Evolutionary conservation across 805 yeast species (phyloP), one percentile per base, ranked within the genome.

Genomic region (Starmerella roubikii): DNA sequence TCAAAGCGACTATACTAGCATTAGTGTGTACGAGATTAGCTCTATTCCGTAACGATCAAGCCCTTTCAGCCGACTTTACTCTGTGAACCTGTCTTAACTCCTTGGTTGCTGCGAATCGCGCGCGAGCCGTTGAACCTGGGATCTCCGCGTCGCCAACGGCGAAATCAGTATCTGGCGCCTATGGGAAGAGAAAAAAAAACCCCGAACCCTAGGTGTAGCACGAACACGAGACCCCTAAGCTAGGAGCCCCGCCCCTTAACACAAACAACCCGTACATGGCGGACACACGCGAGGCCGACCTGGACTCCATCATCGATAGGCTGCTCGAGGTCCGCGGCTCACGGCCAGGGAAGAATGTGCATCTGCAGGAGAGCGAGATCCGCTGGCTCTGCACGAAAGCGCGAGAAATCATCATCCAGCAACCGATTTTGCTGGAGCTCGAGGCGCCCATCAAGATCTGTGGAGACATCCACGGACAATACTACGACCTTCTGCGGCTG

Each of bases 391-490:
- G 98, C 68, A 85, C 96, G 47, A 88, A 86, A 63, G 97, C 98
- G 24, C 78, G 98, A 64, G 96, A 93, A 60, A 91, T 88, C 56
- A 88, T 88, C 64, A 91, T 88, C 59, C 94, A 84, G 62, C 98
- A 88, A 65, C 98, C 98, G 38, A 91, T 91, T 52, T 67, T 88
- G 51, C 68, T 88, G 54, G 98, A 88, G 61, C 71, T 88, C 52
- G 97, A 91, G 64, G 97, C 98, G 17, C 98, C 98, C 41, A 88
- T 88, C 55, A 86, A 85, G 58, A 58, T 59, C 38, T 85, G 95
- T 66, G 98, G 98, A 62, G 98, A 88, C 62, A 91, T 88, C 56
- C 98, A 88, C 62, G 98, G 98, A 41, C 98, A 88, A 65, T 88
- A 91, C 64, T 88, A 88, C 59, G 98, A 88, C 63, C 73, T 88